A percentile compares a stretch with the other conserved stretches of the same genome.
Conservation (phyloP, 176 grass and related monocot genomes). For the Chloris gayana region DNA sequence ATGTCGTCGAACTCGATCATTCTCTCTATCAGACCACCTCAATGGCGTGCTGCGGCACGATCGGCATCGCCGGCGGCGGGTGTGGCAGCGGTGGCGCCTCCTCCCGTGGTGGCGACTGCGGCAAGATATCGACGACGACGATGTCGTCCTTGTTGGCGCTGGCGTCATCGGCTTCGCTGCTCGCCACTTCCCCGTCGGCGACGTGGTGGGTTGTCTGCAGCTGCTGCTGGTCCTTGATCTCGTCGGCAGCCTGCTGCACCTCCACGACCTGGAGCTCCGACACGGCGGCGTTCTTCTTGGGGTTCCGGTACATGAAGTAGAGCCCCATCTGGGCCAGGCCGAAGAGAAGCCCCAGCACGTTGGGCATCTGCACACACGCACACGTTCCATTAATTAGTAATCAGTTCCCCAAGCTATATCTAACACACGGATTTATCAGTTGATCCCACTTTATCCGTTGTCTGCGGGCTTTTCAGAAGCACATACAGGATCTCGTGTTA, state of each 20-base stretch:
- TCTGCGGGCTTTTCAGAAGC: too few relatives aligned
- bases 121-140: slow-evolving; percentile 39
- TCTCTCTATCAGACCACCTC: slow-evolving; percentile 33
- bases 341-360: slow-evolving; percentile 77
- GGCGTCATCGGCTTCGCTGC: neutral
- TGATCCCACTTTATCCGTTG: too few relatives aligned
- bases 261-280: slow-evolving; percentile 40
- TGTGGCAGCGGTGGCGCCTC: neutral
- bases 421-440: too few relatives aligned
- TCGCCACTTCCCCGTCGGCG: neutral
- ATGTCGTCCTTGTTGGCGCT: neutral
- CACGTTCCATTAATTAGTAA: neutral
- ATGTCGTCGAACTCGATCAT: neutral
- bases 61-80: slow-evolving; percentile 9
- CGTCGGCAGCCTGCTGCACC: slow-evolving; percentile 9
- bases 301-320: slow-evolving; percentile 73
- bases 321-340: slow-evolving; percentile 72
- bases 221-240: slow-evolving; percentile 29
- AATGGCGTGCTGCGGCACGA: neutral
- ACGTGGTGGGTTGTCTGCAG: neutral
- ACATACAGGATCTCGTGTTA: too few relatives aligned
- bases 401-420: neutral
- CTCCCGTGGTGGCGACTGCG: slow-evolving; percentile 22
- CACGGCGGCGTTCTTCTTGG: slow-evolving; percentile 55
- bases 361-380: slow-evolving; percentile 59